Evolutionary conservation across 164 flowering plant species (phyloP).

Genomic region (Kingdonia uniflora): DNA sequence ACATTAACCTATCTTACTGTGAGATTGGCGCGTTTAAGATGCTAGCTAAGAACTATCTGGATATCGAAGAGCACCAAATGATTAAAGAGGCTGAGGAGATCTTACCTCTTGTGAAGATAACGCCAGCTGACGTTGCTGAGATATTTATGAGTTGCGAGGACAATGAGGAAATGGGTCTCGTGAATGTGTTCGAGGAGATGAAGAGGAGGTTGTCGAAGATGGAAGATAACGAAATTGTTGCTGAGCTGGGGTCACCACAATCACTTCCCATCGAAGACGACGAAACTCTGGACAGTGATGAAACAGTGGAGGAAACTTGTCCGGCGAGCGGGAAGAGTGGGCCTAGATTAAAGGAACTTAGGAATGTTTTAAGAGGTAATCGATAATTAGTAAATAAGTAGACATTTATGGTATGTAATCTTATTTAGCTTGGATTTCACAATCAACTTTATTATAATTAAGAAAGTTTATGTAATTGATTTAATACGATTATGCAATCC

Average conservation of each 20-base stretch:
- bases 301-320: no score
- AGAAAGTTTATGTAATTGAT: no score
- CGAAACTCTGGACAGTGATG: not conserved
- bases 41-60: constrained; percentile 19
- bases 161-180: constrained; percentile 17
- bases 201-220: constrained; percentile 3
- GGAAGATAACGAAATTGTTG: no score
- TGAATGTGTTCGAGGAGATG: constrained; percentile 16
- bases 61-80: constrained; percentile 12
- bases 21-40: constrained; percentile 14
- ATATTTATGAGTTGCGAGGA: constrained; percentile 26
- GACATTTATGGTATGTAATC: no score
- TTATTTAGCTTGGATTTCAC: no score
- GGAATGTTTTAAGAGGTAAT: no score
- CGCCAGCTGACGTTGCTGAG: constrained; percentile 25
- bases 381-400: no score
- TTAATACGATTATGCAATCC: no score
- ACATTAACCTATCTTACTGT: constrained; percentile 19
- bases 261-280: not conserved
- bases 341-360: no score
- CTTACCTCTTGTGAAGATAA: constrained; percentile 13
- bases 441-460: no score
- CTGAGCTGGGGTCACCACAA: no score
- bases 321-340: no score
- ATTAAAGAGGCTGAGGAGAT: constrained; percentile 12